Evolutionary conservation across 1,284 basidiomycete genomes (phyloP).

Genomic region (Singerocomus inundabilis): DNA sequence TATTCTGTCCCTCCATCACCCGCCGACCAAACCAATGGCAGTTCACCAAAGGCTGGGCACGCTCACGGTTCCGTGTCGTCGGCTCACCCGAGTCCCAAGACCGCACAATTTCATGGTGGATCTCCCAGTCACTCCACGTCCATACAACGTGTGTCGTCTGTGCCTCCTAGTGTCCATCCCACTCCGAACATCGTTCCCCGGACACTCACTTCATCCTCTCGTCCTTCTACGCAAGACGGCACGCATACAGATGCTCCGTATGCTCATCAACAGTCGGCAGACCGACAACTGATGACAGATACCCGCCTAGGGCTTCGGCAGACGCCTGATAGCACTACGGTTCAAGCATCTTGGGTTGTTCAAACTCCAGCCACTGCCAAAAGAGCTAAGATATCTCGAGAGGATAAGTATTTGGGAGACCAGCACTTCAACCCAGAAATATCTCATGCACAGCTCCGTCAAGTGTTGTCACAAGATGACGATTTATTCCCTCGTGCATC

Average conservation of each 20-base stretch:
- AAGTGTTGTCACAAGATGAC: slow-evolving; percentile 33
- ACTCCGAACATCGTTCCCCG: slow-evolving; percentile 25
- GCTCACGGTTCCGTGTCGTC: slow-evolving; percentile 13
- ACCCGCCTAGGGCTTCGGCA: slow-evolving; percentile 14
- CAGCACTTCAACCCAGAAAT: slow-evolving; percentile 23
- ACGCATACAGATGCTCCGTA: slow-evolving; percentile 6
- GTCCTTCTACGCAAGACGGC: slow-evolving; percentile 29
- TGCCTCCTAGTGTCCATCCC: slow-evolving; percentile 15
- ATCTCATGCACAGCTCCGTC: slow-evolving; percentile 31
- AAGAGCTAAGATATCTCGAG: slow-evolving; percentile 19
- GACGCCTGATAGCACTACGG: slow-evolving; percentile 20
- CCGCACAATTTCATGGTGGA: slow-evolving; percentile 20
- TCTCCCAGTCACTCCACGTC: slow-evolving; percentile 10
- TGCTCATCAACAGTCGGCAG: slow-evolving; percentile 12
- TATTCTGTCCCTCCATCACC: slow-evolving; percentile 23
- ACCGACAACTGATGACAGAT: slow-evolving; percentile 15
- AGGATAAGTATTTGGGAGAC: slow-evolving; percentile 32
- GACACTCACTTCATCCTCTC: slow-evolving; percentile 22
- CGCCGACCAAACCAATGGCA: slow-evolving; percentile 12
- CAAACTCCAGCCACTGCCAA: slow-evolving; percentile 28
- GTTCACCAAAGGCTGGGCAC: slow-evolving; percentile 16
- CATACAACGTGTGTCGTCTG: slow-evolving; percentile 22
- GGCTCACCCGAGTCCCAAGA: slow-evolving; percentile 28
- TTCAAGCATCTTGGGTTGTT: slow-evolving; percentile 35
- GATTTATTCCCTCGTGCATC: slow-evolving; percentile 24